Percentiles rank a stretch among this genome's conserved stretches.
Conservation (phyloP, 75 land plant species). For the Picea sitchensis region DNA sequence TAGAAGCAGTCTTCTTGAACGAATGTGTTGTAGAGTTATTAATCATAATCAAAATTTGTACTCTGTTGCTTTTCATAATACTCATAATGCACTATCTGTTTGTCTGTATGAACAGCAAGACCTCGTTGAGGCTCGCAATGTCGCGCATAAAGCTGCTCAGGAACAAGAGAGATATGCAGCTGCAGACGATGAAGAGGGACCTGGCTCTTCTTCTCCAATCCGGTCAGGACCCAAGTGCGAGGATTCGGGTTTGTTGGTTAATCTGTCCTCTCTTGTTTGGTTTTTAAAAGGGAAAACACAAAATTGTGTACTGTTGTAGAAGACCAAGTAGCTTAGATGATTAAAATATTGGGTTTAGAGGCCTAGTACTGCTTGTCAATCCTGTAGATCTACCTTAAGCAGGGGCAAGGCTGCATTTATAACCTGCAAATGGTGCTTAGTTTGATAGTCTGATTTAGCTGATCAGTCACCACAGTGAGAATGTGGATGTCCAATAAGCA, state of each 20-base stretch:
- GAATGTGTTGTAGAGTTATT: background rate
- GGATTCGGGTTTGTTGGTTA: constrained; percentile 51
- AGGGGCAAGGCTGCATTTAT: too few species aligned
- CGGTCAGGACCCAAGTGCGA: constrained; percentile 78
- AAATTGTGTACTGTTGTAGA: background rate
- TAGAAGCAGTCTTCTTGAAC: background rate
- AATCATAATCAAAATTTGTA: background rate
- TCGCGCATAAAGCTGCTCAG: constrained; percentile 85
- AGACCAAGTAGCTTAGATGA: background rate
- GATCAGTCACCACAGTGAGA: too few species aligned
- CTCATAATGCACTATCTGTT: background rate
- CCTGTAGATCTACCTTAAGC: background rate
- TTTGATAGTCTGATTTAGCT: too few species aligned
- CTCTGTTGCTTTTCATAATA: background rate
- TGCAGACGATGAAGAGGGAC: constrained; percentile 73
- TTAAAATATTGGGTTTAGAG: background rate
- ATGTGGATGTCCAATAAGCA: too few species aligned
- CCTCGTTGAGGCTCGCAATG: constrained; percentile 61
- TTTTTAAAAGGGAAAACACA: background rate
- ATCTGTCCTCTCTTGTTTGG: background rate
- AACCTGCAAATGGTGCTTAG: too few species aligned
- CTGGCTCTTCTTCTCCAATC: constrained; percentile 70
- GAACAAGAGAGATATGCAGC: constrained; percentile 66
- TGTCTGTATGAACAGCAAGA: constrained; percentile 37
- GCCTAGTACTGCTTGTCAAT: background rate